Conservation (phyloP, 352 stramenopile genomes). For the Phytophthora citrophthora region DNA sequence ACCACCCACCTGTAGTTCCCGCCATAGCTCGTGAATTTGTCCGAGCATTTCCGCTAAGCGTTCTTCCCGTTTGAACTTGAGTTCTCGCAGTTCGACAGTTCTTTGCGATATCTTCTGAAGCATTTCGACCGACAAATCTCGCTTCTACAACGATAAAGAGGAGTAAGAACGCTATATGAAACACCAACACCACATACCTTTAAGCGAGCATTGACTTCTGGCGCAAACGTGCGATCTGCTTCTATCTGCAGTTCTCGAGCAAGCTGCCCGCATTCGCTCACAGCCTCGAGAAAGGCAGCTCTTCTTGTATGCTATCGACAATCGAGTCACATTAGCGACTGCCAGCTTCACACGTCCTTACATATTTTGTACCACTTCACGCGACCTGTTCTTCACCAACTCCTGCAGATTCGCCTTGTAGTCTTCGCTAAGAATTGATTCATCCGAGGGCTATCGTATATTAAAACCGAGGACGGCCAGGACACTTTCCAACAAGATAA, state of each 20-base stretch:
- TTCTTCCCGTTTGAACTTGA: slow-evolving; percentile 32
- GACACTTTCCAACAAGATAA: neutral
- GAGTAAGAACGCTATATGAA: too few species aligned
- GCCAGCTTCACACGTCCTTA: neutral
- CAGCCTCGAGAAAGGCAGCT: slow-evolving; percentile 33
- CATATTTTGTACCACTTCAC: slow-evolving; percentile 31
- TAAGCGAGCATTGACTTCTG: slow-evolving; percentile 29
- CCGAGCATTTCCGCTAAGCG: slow-evolving; percentile 35
- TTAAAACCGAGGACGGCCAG: neutral
- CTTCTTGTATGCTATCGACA: slow-evolving; percentile 26
- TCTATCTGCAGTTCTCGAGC: slow-evolving; percentile 34
- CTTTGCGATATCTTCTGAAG: slow-evolving; percentile 42
- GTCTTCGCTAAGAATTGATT: slow-evolving; percentile 25
- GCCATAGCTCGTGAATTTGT: slow-evolving; percentile 44
- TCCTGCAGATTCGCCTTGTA: slow-evolving; percentile 30
- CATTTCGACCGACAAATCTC: slow-evolving; percentile 38
- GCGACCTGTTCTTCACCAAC: slow-evolving; percentile 23
- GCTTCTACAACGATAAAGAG: slow-evolving; percentile 12
- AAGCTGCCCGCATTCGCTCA: slow-evolving; percentile 33
- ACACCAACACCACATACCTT: slow-evolving; percentile 16
- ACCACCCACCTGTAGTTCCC: slow-evolving; percentile 30
- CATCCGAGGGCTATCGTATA: slow-evolving; percentile 16
- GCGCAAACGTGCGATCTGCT: slow-evolving; percentile 19
- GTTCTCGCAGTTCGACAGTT: slow-evolving; percentile 40
- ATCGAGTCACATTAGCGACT: neutral